Evolutionary conservation across 1,284 basidiomycete species (phyloP).

Genomic region (Butyriboletus appendiculatus): DNA sequence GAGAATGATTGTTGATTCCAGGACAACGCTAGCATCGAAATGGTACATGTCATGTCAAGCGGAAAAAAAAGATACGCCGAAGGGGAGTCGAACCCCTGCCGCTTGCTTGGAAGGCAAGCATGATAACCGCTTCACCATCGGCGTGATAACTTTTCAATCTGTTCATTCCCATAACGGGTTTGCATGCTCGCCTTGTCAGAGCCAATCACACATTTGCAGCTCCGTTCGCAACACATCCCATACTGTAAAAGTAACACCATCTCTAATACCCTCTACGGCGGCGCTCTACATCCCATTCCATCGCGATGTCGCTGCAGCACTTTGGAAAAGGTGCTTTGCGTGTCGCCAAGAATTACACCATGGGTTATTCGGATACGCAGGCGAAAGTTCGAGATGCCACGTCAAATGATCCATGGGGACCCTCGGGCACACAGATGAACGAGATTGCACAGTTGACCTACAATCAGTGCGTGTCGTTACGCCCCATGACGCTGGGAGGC

Average conservation of each 20-base stretch:
- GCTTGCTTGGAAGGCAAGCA: constrained; percentile 87
- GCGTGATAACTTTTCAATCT: constrained; percentile 31
- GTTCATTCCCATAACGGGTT: not conserved
- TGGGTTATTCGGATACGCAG: constrained; percentile 92
- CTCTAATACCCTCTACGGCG: constrained; percentile 15
- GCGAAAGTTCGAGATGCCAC: constrained; percentile 97
- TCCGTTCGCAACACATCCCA: constrained; percentile 18
- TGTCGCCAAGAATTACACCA: constrained; percentile 94
- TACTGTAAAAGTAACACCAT: not conserved
- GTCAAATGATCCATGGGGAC: constrained; percentile 99
- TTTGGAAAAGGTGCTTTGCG: constrained; percentile 81
- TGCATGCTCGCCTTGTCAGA: not conserved
- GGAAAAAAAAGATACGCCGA: constrained; percentile 46
- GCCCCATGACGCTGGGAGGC: not conserved
- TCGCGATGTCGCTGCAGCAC: constrained; percentile 53
- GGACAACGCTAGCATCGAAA: too few species aligned
- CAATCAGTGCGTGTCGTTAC: constrained; percentile 77
- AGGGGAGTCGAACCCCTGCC: constrained; percentile 82
- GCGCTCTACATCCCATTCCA: not conserved
- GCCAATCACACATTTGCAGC: constrained; percentile 9
- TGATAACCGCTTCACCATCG: constrained; percentile 84
- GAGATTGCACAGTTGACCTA: constrained; percentile 97
- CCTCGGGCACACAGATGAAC: constrained; percentile 98
- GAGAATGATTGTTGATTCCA: not conserved
- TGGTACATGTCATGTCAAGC: too few species aligned